A percentile compares a stretch with the other conserved stretches of the same genome.
phyloP scores from a whole-genome alignment of 352 stramenopile species.

The Phytophthora ramorum region DNA sequence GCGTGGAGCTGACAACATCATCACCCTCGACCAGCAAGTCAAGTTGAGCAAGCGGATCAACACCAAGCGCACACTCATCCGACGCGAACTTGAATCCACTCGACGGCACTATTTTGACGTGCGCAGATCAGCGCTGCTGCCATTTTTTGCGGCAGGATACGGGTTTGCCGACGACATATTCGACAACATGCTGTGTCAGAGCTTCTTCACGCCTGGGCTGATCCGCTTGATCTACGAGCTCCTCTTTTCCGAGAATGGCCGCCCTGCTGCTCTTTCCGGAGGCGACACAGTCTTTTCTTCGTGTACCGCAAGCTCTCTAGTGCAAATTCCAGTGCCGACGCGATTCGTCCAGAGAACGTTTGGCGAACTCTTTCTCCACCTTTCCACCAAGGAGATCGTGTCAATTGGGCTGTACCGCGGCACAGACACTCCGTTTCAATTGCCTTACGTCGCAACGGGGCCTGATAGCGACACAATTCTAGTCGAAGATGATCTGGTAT shows the following conservation, averaged over 20 bases:
- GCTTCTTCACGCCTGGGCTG: constrained; percentile 69
- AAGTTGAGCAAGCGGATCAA: constrained; percentile 52
- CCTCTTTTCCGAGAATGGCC: constrained; percentile 68
- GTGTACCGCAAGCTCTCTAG: constrained; percentile 51
- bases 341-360: constrained; percentile 55
- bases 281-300: constrained; percentile 5
- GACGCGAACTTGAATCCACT: constrained; percentile 50
- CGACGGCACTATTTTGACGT: constrained; percentile 52
- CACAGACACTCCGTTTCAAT: constrained; percentile 36
- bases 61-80: constrained; percentile 47
- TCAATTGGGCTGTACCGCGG: constrained; percentile 64
- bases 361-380: constrained; percentile 57
- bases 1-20: constrained; percentile 41
- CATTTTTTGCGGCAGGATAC: constrained; percentile 74
- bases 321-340: constrained; percentile 57
- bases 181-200: constrained; percentile 79
- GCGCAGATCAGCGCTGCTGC: constrained; percentile 46
- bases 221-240: constrained; percentile 70
- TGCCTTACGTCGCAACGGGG: constrained; percentile 66
- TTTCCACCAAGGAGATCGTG: constrained; percentile 51
- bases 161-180: constrained; percentile 72
- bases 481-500: constrained; percentile 59
- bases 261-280: constrained; percentile 23
- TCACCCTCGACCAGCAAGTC: constrained; percentile 43
- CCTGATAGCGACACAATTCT: constrained; percentile 55